phyloP scores from a whole-genome alignment of 2,329 filamentous ascomycete species.

The Coccinonectria pachysandricola region DNA sequence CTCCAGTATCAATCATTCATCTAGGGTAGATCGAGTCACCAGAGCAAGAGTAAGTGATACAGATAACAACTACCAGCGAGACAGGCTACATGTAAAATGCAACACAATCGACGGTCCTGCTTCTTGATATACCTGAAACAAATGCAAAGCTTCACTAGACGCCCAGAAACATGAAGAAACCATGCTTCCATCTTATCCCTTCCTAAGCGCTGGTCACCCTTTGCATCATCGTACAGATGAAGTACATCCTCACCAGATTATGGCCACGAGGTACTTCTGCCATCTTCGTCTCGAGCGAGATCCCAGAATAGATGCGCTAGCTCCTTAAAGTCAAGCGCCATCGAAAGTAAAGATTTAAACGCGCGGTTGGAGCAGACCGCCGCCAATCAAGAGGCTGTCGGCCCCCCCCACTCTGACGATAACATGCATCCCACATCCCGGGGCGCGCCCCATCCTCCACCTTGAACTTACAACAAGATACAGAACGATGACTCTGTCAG shows the following conservation, averaged over 20 bases:
- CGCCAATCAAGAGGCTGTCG: constrained; percentile 9
- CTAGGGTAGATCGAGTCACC: no score
- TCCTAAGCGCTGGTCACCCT: constrained; percentile 10
- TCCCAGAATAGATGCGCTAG: constrained; percentile 17
- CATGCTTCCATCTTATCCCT: constrained; percentile 2
- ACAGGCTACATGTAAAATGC: no score
- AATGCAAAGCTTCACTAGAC: constrained; percentile 12
- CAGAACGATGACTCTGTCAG: no score
- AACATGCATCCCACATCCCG: no score
- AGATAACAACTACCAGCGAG: no score
- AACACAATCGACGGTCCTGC: no score
- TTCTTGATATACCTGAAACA: constrained; percentile 13
- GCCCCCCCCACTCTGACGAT: no score
- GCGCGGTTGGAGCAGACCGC: constrained; percentile 13
- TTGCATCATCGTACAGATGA: not conserved
- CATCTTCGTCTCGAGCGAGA: not conserved
- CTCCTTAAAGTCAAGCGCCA: constrained; percentile 5
- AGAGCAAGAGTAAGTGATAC: no score
- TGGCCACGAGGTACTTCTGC: constrained; percentile 4
- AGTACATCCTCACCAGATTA: constrained; percentile 8
- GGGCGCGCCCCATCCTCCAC: no score
- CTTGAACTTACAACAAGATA: no score
- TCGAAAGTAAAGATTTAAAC: no score
- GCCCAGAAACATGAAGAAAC: constrained; percentile 7
- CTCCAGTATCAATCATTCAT: no score